Evolutionary conservation across 116 monocot genomes (phyloP), one percentile per base, ranked within the genome.

Genomic region (Zostera marina): DNA sequence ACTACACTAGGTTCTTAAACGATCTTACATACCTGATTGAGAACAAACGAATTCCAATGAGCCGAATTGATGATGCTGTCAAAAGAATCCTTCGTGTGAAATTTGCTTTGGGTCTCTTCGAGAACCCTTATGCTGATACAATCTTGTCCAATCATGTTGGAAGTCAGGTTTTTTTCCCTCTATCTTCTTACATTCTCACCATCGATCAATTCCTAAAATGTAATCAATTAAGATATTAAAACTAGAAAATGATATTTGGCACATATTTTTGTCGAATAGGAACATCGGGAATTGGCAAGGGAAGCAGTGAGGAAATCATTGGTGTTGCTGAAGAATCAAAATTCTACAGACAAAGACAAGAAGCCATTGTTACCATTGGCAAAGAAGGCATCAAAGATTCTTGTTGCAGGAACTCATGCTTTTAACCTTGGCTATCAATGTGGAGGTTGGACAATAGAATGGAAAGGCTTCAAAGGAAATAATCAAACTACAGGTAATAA

Each of bases 261-360:
- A 6, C 15, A 42, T 41, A 12, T 24, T 54, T 22, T 7, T 44
- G 15, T 19, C 16, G 32, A 12, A 21, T 67, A 84, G 83, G 76
- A 76, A 24, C 83, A 84, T 58, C 67, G 79, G n/a, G 71, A 73
- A n/a, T 66, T 84, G 65, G 83, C 79, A 2, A 79, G 83, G 44
- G 83, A 84, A 66, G 83, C 79, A 1, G 83, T 84, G 21, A 76
- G 83, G 54, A 84, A 79, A 54, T 79, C 83, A 15, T 61, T 84
- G 13, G 83, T 84, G 17, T 71, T 84, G 14, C 32, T 79, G 58
- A 84, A 79, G 53, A 84, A 84, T 59, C 73, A 76, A 11, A 73
- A 84, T 40, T 21, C 46, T 11, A 17, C 16, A 22, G 25, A 45
- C 9, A 26, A 26, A 1, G 26, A 26, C 26, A 26, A 26, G 26